phyloP scores from a whole-genome alignment of 1,284 basidiomycete species.

The Dichomitus squalens region DNA sequence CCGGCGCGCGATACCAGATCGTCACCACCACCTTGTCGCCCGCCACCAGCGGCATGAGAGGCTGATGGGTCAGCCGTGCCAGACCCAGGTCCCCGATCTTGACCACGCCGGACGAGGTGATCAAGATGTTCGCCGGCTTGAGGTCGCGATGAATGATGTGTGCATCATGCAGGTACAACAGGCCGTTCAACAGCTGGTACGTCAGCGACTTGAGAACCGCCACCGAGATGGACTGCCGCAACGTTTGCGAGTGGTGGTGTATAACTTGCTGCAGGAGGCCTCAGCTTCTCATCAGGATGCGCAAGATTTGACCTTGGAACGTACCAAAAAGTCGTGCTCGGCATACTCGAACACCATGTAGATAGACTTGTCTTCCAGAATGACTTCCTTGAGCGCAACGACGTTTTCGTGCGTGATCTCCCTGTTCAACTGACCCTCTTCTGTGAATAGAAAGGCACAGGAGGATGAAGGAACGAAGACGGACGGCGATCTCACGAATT shows the following conservation, averaged over 20 bases:
- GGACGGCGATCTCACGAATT: constrained; percentile 91
- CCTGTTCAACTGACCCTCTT: constrained; percentile 73
- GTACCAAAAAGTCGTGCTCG: constrained; percentile 94
- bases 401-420: constrained; percentile 95
- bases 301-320: too few relatives aligned
- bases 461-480: constrained; percentile 32
- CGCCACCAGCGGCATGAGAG: constrained; percentile 82
- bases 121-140: constrained; percentile 98
- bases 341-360: constrained; percentile 99
- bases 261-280: constrained; percentile 88
- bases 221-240: constrained; percentile 74
- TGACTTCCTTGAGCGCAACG: constrained; percentile 90
- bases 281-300: too few relatives aligned
- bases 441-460: neutral
- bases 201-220: constrained; percentile 91
- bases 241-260: constrained; percentile 92
- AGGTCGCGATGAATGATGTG: constrained; percentile 97
- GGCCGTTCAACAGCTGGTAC: constrained; percentile 95
- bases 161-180: constrained; percentile 92
- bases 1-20: constrained; percentile 98
- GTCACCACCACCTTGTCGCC: constrained; percentile 99
- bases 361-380: constrained; percentile 96
- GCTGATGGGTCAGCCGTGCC: constrained; percentile 85
- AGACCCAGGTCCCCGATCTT: constrained; percentile 98
- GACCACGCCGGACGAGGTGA: constrained; percentile 87